Evolutionary conservation across 2,329 filamentous ascomycete species (phyloP).

Genomic region (Aurifilum marmelostoma): DNA sequence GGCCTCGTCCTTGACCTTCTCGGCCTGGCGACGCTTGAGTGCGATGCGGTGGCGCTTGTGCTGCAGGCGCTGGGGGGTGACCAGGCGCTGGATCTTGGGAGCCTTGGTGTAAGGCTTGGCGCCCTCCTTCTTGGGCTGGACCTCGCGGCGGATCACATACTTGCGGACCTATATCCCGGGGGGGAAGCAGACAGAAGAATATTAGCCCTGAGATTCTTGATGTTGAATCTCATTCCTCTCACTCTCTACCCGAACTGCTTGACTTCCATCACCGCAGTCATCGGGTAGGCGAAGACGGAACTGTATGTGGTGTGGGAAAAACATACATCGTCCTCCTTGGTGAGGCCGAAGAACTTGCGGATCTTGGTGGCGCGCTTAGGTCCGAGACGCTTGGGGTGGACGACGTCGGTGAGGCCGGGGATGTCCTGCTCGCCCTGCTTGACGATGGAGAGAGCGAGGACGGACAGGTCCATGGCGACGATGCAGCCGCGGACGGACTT

Average conservation of each 20-base stretch:
- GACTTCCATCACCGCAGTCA: constrained; percentile 48
- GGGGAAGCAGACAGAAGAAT: constrained; percentile 40
- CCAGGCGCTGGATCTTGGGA: constrained; percentile 98
- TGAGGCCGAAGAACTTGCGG: constrained; percentile 98
- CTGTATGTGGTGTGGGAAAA: constrained; percentile 58
- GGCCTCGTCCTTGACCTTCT: constrained; percentile 98
- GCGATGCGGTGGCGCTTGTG: constrained; percentile 99
- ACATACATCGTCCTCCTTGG: constrained; percentile 99
- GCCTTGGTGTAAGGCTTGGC: constrained; percentile 99
- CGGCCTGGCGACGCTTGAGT: constrained; percentile 96
- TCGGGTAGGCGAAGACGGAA: constrained; percentile 73
- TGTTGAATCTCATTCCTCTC: constrained; percentile 44
- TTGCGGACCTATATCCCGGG: constrained; percentile 78
- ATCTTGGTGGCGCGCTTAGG: constrained; percentile 99
- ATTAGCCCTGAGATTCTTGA: constrained; percentile 39
- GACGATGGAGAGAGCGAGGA: constrained; percentile 92
- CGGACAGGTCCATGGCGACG: constrained; percentile 91
- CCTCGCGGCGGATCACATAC: constrained; percentile 99
- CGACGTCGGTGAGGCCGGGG: constrained; percentile 94
- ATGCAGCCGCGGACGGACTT: constrained; percentile 99
- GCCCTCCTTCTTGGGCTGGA: constrained; percentile 96
- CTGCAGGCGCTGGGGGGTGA: constrained; percentile 99
- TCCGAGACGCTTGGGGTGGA: constrained; percentile 98
- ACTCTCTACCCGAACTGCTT: constrained; percentile 61
- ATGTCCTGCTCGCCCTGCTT: constrained; percentile 97